Base-by-base conservation (phyloP, 1,139 yeast species). In the Kluyveromyces marxianus region DNA sequence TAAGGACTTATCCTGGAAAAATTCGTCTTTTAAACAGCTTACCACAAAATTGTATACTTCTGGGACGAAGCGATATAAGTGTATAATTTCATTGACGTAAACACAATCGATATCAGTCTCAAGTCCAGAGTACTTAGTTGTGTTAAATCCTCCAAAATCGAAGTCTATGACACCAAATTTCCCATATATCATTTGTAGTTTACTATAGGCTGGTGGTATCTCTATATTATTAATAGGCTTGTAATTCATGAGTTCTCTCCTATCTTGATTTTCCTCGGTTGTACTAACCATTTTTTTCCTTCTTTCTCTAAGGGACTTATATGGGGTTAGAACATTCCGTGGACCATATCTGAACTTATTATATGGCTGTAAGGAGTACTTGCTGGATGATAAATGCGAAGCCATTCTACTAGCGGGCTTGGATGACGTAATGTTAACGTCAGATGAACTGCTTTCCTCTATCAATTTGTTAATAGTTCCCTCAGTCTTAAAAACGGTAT, bases 161-260 rank as follows among this genome's bases (percentile, higher is more conserved):
- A 92, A 92, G 65, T 89, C 97, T 55, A 84, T 89, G 29, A 94
- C 90, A 24, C 98, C 98, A 65, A 89, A 92, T 57, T 79, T 83
- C 48, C 95, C 85, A 62, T 90, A 90, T 41, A 84, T 77, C 50
- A 92, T 86, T 50, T 84, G 86, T 46, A 88, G 70, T 56, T 81
- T 79, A 35, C 81, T 71, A 65, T 84, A 92, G 34, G 90, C 84
- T 47, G 82, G 82, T 0, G 97, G 96, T 41, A 75, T 66, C 39
- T 63, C 66, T 48, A 68, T 65, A 25, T 66, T 60, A 6, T 56
- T 57, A 1, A 46, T 25, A 1, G 63, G 53, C 38, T 56, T 65
- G 49, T 53, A 62, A 34, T 55, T 48, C 42, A 58, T 42, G 24
- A 55, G 51, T 24, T 55, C 58, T 10, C 52, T 53, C 28, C 53